Evolutionary conservation across 768 basidiomycete species (phyloP).

Genomic region (Clavulina sp.): DNA sequence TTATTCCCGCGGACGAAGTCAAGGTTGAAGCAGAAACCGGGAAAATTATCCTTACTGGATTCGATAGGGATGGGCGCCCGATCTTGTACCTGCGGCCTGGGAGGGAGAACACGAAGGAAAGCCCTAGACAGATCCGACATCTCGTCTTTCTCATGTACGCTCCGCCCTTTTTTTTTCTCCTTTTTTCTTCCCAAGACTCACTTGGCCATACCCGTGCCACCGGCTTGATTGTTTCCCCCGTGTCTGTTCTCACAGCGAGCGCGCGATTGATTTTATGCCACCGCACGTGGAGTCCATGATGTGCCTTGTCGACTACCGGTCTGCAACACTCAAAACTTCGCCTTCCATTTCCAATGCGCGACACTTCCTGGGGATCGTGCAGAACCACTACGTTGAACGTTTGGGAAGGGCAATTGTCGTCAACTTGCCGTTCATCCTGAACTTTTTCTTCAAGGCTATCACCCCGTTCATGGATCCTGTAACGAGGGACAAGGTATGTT

Average conservation of each 20-base stretch:
- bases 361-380: constrained; percentile 62
- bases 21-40: constrained; percentile 65
- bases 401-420: constrained; percentile 71
- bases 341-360: constrained; percentile 67
- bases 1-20: constrained; percentile 64
- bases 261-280: constrained; percentile 80
- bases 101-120: constrained; percentile 63
- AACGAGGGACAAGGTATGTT: constrained; percentile 72
- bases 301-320: constrained; percentile 75
- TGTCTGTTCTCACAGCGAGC: constrained; percentile 35
- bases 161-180: background rate
- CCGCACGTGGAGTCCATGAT: constrained; percentile 66
- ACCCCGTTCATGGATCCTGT: constrained; percentile 76
- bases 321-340: constrained; percentile 63
- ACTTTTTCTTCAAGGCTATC: constrained; percentile 70
- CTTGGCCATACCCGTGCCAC: background rate
- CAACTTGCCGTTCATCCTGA: constrained; percentile 58
- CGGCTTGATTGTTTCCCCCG: constrained; percentile 8
- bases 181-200: too few relatives aligned
- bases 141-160: constrained; percentile 74
- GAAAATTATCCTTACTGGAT: constrained; percentile 75
- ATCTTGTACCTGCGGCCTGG: constrained; percentile 82
- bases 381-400: constrained; percentile 79
- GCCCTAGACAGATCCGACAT: constrained; percentile 65
- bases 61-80: constrained; percentile 73